Evolutionary conservation across 768 basidiomycete genomes (phyloP).

Genomic region (Termitomyces sp.): DNA sequence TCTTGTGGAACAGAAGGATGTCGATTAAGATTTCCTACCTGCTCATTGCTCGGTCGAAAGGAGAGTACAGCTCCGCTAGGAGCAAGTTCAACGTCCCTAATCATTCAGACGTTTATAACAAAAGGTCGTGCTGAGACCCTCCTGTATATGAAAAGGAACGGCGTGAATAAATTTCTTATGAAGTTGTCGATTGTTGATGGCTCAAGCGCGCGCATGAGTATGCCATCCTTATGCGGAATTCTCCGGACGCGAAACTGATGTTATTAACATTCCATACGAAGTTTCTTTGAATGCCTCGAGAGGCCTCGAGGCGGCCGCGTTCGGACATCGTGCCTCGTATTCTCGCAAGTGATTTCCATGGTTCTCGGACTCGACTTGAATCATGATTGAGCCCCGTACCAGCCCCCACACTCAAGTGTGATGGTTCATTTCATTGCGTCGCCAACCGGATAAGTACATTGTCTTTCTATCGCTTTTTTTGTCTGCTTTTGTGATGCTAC

Average conservation of each 20-base stretch:
- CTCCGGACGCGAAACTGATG: background rate
- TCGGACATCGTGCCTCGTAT: background rate
- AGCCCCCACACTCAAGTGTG: background rate
- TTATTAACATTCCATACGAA: too few species aligned
- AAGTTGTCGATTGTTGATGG: too few species aligned
- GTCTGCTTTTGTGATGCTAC: background rate
- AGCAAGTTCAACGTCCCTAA: background rate
- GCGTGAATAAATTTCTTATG: too few species aligned
- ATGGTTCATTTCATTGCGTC: background rate
- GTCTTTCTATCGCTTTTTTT: too few species aligned
- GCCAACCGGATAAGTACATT: too few species aligned
- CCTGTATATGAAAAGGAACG: too few species aligned
- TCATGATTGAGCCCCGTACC: background rate
- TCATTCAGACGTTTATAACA: background rate
- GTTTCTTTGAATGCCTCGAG: background rate
- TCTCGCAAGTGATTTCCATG: background rate
- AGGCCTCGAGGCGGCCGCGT: background rate
- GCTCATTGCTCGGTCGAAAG: background rate
- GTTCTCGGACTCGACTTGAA: background rate
- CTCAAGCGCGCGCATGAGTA: too few species aligned
- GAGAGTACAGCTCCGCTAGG: background rate
- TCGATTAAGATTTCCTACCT: too few species aligned
- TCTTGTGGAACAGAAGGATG: background rate
- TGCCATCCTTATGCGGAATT: background rate
- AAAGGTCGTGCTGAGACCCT: too few species aligned